Base-by-base conservation (phyloP, 192 early-diverging fungal genomes). In the Thamnidium elegans region DNA sequence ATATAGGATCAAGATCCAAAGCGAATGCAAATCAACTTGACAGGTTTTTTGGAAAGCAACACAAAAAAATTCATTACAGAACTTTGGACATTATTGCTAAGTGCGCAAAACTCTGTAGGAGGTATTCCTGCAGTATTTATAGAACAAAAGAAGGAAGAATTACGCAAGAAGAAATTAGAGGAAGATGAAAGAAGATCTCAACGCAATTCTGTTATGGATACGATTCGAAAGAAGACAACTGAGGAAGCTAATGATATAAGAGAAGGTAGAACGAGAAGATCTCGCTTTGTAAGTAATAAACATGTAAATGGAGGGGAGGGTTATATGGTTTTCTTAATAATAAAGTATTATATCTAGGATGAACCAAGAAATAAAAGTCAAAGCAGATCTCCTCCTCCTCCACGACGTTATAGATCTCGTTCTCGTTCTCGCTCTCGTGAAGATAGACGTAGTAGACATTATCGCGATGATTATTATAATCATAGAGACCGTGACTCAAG, bases 21-120 rank as follows among this genome's bases (percentile, higher is more conserved):
- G 63, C 67, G 81, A 17, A 93, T 99, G 81, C 97, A 99, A 74
- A 94, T 98, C 61, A 93, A 93, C 65, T 79, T 99, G 8, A 94
- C 94, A 3, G 94, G 95, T 10, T 99, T 99, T 63, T 76, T 99
- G 19, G 93, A 95, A 67, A 80, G 79, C 19, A 93, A 91, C 34
- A 80, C 97, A 5, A 78, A 79, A 32, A 72, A 61, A 4, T 98
- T 99, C 76, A 88, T 97, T 68, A 78, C 86, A 42, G 88, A 90
- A 60, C 82, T 99, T 11, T 99, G 97, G 97, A 78, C 78, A n/a
- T 75, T 96, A 11, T 76, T 98, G 8, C 66, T 97, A n/a, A 89
- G 87, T 69, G 97, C 97, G 3, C 95, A 98, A 66, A 78, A 81
- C 17, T 83, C 81, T 45, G 74, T 85, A 9, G 82, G 83, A 45